Conservation (phyloP, 805 yeast species). For the Spathaspora passalidarum region DNA sequence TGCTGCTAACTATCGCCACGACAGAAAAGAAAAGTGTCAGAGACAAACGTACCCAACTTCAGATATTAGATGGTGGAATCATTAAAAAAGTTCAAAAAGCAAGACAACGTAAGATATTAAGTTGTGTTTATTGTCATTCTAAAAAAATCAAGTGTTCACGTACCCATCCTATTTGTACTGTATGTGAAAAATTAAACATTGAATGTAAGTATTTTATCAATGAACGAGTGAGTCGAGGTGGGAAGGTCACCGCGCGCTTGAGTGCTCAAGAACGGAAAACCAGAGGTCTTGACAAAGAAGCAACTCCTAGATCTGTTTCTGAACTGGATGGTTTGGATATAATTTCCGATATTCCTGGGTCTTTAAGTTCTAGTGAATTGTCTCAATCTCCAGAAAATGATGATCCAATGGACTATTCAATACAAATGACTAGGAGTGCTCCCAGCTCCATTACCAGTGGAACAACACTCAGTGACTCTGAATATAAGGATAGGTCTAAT, state of each 20-base stretch:
- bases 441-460: not conserved
- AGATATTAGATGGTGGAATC: slow-evolving; percentile 44
- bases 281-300: slow-evolving; percentile 4
- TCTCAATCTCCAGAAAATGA: not conserved
- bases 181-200: slow-evolving; percentile 46
- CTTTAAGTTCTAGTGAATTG: not conserved
- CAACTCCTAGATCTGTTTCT: not conserved
- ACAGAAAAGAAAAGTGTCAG: not conserved
- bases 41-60: not conserved
- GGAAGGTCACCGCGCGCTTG: slow-evolving; percentile 22
- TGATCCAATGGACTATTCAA: not conserved
- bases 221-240: slow-evolving; percentile 51
- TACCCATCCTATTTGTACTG: slow-evolving; percentile 52
- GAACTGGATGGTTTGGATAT: not conserved
- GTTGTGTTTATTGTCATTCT: slow-evolving; percentile 58
- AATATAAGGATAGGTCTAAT: not conserved
- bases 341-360: not conserved
- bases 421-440: not conserved
- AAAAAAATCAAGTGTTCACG: slow-evolving; percentile 65
- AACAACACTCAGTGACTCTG: not conserved
- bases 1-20: not conserved
- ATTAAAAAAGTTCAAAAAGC: slow-evolving; percentile 59
- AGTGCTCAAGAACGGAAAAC: slow-evolving; percentile 6
- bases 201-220: slow-evolving; percentile 57
- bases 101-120: slow-evolving; percentile 55